Base-by-base conservation (phyloP, 495 filamentous ascomycete species). In the Collariella sp. region DNA sequence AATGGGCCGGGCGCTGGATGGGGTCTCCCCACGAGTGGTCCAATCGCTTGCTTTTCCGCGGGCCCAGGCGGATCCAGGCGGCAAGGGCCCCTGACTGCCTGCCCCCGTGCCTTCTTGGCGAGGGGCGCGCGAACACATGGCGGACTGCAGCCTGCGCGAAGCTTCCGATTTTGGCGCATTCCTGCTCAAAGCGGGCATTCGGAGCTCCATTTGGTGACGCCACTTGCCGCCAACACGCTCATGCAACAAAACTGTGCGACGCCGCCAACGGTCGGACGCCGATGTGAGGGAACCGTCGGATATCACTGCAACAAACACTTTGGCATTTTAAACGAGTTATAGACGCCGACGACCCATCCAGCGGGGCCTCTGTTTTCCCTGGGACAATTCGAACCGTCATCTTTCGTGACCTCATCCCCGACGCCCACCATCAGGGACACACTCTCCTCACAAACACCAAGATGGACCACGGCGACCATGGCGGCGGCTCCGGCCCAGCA, bases 391-490 rank as follows among this genome's bases (percentile, higher is more conserved):
- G 35, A 19, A 34, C 47, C 22, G 16, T 23, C 40, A 20, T 22
- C 34, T 34, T 50, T 36, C 35, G 5, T 35, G 35, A 1, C 12
- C 34, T 20, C 47, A 5, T 35, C 11, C 22, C 20, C 35, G 20
- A 2, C 41, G 18, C 19, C 23, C 3, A 19, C 19, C 29, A 47
- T 48, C 45, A 9, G 15, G 34, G 18, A 7, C 33, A 43, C 34
- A 54, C 33, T 33, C 38, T 33, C 33, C 5, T 23, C 46, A 15
- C 23, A 35, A 12, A 47, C 16, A 4, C 11, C 33, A 59, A 41
- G 46, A 62, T 62, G 59, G 40, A 40, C n/a, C 52, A 62, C 59
- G 43, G 40, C 29, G 24, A 42, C 50, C 50, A 54, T n/a, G 51
- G 57, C 23, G 55, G 31, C 26, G 22, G 6, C 20, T n/a, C 38